Conservation (phyloP, 208 protist genomes). For the Phytomonas sp. region DNA sequence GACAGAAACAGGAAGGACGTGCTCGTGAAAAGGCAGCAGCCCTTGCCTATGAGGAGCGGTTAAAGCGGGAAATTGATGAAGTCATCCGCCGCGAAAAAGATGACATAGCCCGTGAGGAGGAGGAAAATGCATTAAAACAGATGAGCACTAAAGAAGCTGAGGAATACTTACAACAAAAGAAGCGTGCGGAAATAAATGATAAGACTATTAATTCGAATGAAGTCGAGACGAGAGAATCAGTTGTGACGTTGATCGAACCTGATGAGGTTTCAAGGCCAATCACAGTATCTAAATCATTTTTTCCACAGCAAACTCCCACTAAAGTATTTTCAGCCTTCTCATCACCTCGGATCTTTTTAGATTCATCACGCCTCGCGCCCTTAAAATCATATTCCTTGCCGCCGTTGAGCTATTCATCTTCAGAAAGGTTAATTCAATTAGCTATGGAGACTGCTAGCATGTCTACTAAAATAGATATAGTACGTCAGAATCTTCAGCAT, state of each 20-base stretch:
- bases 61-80: slow-evolving; percentile 38
- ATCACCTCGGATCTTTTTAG: not conserved
- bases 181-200: not conserved
- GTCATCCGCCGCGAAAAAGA: slow-evolving; percentile 29
- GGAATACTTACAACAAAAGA: not conserved
- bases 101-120: slow-evolving; percentile 44
- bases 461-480: not conserved
- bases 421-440: not conserved
- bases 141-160: slow-evolving; percentile 16
- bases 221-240: not conserved
- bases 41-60: slow-evolving; percentile 31
- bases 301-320: not conserved
- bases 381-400: not conserved
- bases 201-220: not conserved
- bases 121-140: slow-evolving; percentile 33
- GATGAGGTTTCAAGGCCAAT: not conserved
- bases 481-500: not conserved
- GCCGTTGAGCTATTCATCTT: not conserved
- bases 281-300: not conserved
- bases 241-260: not conserved
- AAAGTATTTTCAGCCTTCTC: not conserved
- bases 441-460: not conserved
- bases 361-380: not conserved
- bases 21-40: slow-evolving; percentile 31
- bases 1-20: slow-evolving; percentile 29